These are phyloP conservation scores for Cytidiella melzeri DNA, from an alignment of 768 basidiomycete genomes.

Conservation along the genomic window DNA sequence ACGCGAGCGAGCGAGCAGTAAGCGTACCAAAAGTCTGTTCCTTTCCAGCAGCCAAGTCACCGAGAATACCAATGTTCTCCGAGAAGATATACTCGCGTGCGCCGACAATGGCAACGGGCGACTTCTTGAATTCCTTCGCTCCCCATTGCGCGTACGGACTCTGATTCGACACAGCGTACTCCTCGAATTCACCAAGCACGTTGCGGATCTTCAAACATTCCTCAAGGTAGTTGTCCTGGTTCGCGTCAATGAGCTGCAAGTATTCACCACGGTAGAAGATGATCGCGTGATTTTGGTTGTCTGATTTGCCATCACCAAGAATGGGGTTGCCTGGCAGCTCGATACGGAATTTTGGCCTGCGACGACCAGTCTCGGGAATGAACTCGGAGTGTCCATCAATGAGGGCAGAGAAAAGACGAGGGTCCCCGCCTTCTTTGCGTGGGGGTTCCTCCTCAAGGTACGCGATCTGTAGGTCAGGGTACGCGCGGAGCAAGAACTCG, in stretches of 20 bases:
- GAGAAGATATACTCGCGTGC: slow-evolving; percentile 99
- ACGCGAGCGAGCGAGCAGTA: slow-evolving; percentile 90
- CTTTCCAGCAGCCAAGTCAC: slow-evolving; percentile 97
- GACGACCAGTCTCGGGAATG: slow-evolving; percentile 77
- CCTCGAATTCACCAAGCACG: slow-evolving; percentile 96
- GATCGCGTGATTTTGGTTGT: slow-evolving; percentile 99
- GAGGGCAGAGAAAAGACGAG: slow-evolving; percentile 90
- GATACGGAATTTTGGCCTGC: slow-evolving; percentile 95
- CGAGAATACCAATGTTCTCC: slow-evolving; percentile 98
- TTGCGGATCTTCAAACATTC: slow-evolving; percentile 99
- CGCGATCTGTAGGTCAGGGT: slow-evolving; percentile 97
- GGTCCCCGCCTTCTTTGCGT: slow-evolving; percentile 91
- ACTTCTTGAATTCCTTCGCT: slow-evolving; percentile 78
- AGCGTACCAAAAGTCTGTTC: slow-evolving; percentile 99
- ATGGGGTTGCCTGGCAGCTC: slow-evolving; percentile 99
- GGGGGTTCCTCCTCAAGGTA: slow-evolving; percentile 96
- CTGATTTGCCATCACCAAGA: slow-evolving; percentile 97
- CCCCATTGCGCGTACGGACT: slow-evolving; percentile 91
- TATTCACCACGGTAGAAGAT: slow-evolving; percentile 99
- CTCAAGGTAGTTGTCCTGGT: slow-evolving; percentile 99
- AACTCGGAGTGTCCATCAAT: slow-evolving; percentile 99
- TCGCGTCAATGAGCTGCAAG: slow-evolving; percentile 98
- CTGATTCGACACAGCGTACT: slow-evolving; percentile 78
- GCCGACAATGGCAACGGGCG: slow-evolving; percentile 96
- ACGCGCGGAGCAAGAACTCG: slow-evolving; percentile 94